Evolutionary conservation across 805 yeast species (phyloP).

Genomic region (Hanseniaspora singularis): DNA sequence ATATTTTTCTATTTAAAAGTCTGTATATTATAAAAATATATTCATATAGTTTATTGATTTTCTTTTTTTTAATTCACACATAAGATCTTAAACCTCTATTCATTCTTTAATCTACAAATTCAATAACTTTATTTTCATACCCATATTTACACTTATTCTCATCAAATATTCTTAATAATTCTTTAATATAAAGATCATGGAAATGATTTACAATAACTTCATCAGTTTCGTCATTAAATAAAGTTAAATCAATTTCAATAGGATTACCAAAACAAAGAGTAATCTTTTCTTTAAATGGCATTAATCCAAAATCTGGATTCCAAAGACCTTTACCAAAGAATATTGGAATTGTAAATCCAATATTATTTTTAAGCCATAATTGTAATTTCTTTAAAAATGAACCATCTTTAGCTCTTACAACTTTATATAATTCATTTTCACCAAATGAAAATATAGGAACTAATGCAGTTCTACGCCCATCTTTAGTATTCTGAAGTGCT

Average conservation of each 20-base stretch:
- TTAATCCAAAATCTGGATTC: conserved; percentile 79
- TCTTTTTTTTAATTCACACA: too few species aligned
- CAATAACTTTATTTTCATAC: conserved; percentile 21
- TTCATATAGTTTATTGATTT: too few species aligned
- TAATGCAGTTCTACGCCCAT: conserved; percentile 57
- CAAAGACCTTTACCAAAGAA: conserved; percentile 87
- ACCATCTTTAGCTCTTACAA: conserved; percentile 34
- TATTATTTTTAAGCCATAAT: conserved; percentile 52
- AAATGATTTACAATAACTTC: conserved; percentile 46
- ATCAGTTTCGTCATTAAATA: conserved; percentile 33
- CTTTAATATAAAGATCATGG: conserved; percentile 58
- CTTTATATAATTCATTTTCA: conserved; percentile 56
- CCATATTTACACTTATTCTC: conserved; percentile 47
- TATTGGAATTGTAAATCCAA: conserved; percentile 81
- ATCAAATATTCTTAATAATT: conserved; percentile 50
- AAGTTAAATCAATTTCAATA: conserved; percentile 40
- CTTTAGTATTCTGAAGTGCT: conserved; percentile 32
- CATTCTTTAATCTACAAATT: conserved; percentile 21
- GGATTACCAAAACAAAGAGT: conserved; percentile 66
- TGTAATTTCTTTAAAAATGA: conserved; percentile 50
- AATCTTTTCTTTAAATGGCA: conserved; percentile 76
- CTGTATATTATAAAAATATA: too few species aligned
- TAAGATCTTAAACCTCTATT: too few species aligned
- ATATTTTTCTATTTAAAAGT: too few species aligned
- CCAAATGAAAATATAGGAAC: conserved; percentile 92